Conservation (phyloP, 345 rosid genomes). For the Erucastrum elatum region DNA sequence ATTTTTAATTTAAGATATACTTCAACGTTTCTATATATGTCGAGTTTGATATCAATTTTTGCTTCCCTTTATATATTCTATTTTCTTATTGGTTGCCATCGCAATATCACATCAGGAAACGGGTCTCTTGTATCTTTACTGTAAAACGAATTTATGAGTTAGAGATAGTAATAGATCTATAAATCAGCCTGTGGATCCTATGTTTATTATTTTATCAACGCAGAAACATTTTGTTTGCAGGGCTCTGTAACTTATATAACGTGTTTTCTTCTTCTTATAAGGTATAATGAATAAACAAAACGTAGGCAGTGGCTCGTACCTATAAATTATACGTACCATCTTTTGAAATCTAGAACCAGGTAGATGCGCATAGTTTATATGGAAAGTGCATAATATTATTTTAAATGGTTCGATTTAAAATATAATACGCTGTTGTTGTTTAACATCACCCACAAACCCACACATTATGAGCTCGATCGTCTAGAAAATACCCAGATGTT, state of each 20-base stretch:
- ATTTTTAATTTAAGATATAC: neutral
- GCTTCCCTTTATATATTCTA: neutral
- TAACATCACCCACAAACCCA: neutral
- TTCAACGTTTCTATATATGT: neutral
- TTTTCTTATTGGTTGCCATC: neutral
- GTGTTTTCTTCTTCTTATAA: neutral
- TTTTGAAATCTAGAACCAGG: neutral
- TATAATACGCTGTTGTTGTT: neutral
- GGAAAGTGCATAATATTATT: conserved; percentile 9
- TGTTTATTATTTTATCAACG: neutral
- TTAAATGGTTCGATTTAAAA: conserved; percentile 9
- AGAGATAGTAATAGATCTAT: neutral
- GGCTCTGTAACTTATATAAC: neutral
- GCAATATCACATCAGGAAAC: conserved; percentile 2
- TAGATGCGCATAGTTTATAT: conserved; percentile 14
- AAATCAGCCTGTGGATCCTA: neutral
- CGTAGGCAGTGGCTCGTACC: neutral
- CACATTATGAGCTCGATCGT: conserved; percentile 5
- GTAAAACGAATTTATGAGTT: neutral
- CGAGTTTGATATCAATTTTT: neutral
- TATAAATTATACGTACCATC: neutral
- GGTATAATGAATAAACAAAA: neutral
- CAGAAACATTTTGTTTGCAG: neutral
- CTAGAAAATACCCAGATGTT: conserved; percentile 10
- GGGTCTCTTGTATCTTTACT: neutral